These are phyloP conservation scores for Silybum marianum DNA, from an alignment of 129 eudicot species.

Conservation along the genomic window DNA sequence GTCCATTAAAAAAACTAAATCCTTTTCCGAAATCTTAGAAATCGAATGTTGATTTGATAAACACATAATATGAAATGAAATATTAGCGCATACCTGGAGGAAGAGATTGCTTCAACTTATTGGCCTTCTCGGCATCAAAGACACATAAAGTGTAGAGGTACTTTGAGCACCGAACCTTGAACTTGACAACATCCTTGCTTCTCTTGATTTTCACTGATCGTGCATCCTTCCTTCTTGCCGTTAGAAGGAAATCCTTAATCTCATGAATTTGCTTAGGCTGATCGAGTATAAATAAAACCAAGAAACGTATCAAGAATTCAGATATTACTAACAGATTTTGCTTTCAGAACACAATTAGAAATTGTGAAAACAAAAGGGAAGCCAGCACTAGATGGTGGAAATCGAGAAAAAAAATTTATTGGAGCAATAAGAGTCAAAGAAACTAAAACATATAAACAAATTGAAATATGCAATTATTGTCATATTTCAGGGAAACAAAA, in stretches of 20 bases:
- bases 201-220: constrained; percentile 33
- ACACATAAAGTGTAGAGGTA: constrained; percentile 15
- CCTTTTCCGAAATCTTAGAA: background rate
- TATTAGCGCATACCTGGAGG: constrained; percentile 16
- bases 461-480: background rate
- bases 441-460: background rate
- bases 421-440: background rate
- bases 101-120: constrained; percentile 35
- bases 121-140: constrained; percentile 22
- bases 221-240: constrained; percentile 33
- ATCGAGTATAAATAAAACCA: background rate
- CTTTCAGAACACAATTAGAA: background rate
- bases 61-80: background rate
- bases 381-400: background rate
- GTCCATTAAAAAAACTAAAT: background rate
- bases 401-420: background rate
- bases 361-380: background rate
- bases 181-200: constrained; percentile 11
- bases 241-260: constrained; percentile 33
- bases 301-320: background rate
- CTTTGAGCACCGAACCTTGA: constrained; percentile 25
- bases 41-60: background rate
- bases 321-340: background rate
- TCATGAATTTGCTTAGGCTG: constrained; percentile 37
- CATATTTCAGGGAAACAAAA: background rate